Evolutionary conservation across 495 filamentous ascomycete species (phyloP).

Genomic region (Sordaria brevicollis): DNA sequence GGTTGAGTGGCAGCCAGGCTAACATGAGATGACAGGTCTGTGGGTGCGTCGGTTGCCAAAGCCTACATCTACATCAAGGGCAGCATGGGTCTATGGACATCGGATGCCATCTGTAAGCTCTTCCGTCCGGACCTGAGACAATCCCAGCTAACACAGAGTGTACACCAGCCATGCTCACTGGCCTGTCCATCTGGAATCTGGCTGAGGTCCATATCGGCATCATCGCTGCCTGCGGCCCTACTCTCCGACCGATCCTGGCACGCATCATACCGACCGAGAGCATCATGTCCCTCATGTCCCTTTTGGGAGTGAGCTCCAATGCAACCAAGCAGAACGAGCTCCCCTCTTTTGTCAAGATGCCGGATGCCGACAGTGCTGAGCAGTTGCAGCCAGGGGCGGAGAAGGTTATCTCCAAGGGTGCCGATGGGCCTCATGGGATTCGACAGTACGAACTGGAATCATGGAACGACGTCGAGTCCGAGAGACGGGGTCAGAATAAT

Average conservation of each 20-base stretch:
- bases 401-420: background rate
- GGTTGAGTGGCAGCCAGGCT: background rate
- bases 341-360: background rate
- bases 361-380: background rate
- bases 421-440: background rate
- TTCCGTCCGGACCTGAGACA: background rate
- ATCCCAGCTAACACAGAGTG: background rate
- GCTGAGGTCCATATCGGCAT: constrained; percentile 15
- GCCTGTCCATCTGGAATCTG: constrained; percentile 10
- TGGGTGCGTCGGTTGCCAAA: constrained; percentile 11
- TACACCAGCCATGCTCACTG: constrained; percentile 1
- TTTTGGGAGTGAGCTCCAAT: background rate
- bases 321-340: background rate
- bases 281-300: constrained; percentile 4
- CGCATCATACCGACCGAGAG: constrained; percentile 1
- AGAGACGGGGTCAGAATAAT: background rate
- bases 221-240: constrained; percentile 11
- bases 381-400: background rate
- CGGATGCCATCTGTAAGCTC: constrained; percentile 11
- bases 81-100: background rate
- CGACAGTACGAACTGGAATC: background rate
- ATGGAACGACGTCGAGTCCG: background rate
- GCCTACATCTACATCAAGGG: constrained; percentile 8
- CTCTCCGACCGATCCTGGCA: constrained; percentile 2
- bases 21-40: constrained; percentile 1